These are phyloP conservation scores for Stipa capillata DNA, from an alignment of 176 grass and related monocot species.

Conservation along the genomic window DNA sequence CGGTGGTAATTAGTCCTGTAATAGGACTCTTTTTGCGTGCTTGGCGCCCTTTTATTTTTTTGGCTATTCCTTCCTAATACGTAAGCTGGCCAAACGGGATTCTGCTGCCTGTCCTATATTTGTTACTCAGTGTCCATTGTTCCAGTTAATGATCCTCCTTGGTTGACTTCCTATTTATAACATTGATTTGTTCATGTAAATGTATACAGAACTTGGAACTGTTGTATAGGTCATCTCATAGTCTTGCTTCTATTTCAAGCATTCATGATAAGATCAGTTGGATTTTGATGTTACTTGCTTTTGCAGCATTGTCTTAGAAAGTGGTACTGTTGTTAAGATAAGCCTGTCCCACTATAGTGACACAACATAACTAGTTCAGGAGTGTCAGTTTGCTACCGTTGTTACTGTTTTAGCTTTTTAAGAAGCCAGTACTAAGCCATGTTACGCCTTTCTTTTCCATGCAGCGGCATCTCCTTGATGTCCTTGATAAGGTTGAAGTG, in stretches of 20 bases:
- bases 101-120: not conserved
- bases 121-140: not conserved
- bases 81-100: too few species aligned
- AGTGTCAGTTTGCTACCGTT: not conserved
- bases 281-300: not conserved
- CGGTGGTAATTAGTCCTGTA: too few species aligned
- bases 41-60: too few species aligned
- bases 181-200: not conserved
- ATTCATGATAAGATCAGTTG: not conserved
- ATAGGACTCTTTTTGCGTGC: too few species aligned
- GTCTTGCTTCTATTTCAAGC: not conserved
- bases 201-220: not conserved
- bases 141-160: not conserved
- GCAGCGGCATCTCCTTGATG: constrained; percentile 75
- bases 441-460: not conserved
- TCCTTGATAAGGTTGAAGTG: constrained; percentile 51
- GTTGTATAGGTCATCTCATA: not conserved
- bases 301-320: not conserved
- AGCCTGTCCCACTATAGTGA: not conserved
- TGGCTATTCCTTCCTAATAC: too few species aligned
- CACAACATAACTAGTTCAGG: not conserved
- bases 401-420: not conserved
- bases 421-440: not conserved
- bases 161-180: not conserved
- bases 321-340: not conserved